These are phyloP conservation scores for Colletotrichum spinosum DNA, from an alignment of 2,329 filamentous ascomycete species.

Conservation along the genomic window DNA sequence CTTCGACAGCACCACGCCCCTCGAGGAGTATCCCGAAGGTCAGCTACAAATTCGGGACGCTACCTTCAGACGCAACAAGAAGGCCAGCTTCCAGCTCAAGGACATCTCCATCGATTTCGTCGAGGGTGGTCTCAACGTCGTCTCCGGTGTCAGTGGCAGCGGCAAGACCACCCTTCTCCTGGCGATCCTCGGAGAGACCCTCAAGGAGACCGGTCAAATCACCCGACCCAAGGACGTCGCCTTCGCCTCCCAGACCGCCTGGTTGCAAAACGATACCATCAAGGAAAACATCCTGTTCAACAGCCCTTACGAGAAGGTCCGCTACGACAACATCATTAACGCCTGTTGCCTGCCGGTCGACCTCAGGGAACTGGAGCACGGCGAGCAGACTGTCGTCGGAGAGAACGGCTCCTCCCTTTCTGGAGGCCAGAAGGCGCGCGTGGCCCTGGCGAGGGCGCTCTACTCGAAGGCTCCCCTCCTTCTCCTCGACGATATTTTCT, in stretches of 20 bases:
- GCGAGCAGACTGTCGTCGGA: conserved; percentile 64
- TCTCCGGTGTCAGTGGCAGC: conserved; percentile 66
- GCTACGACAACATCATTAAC: conserved; percentile 66
- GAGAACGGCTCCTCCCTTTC: conserved; percentile 67
- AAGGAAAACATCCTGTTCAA: conserved; percentile 68
- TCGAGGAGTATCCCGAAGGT: conserved; percentile 61
- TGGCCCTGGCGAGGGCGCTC: conserved; percentile 67
- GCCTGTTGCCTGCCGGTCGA: conserved; percentile 66
- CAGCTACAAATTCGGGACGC: conserved; percentile 59
- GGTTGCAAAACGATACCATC: conserved; percentile 69
- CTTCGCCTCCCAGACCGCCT: conserved; percentile 68
- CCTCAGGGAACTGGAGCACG: conserved; percentile 60
- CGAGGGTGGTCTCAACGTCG: conserved; percentile 64
- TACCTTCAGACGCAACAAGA: conserved; percentile 62
- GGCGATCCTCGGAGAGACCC: conserved; percentile 66
- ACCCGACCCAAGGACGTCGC: conserved; percentile 64
- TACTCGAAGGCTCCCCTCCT: conserved; percentile 68
- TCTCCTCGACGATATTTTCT: conserved; percentile 70
- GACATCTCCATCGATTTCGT: conserved; percentile 64
- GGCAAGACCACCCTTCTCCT: conserved; percentile 68
- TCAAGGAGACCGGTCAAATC: conserved; percentile 60
- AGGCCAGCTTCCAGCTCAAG: conserved; percentile 61
- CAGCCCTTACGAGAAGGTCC: conserved; percentile 59
- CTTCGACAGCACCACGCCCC: conserved; percentile 61
- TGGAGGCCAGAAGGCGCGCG: conserved; percentile 67